Conservation (phyloP, 805 yeast species). For the Zygosaccharomyces bailii region DNA sequence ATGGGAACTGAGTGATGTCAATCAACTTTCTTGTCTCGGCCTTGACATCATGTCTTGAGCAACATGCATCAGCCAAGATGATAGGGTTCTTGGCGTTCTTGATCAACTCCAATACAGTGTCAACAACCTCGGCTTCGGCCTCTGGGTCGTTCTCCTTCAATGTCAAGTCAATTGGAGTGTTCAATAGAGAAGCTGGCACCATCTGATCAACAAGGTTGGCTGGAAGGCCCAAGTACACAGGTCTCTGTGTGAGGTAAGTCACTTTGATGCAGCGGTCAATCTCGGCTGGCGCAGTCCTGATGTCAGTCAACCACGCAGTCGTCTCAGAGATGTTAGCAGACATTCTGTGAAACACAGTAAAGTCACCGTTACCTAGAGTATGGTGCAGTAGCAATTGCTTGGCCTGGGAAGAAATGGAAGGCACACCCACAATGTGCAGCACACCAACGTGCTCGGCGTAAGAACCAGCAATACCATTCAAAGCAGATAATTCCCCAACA, state of each 20-base stretch:
- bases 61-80: slow-evolving; percentile 83
- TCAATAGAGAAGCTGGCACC: slow-evolving; percentile 55
- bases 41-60: slow-evolving; percentile 68
- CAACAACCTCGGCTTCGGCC: slow-evolving; percentile 62
- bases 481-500: too few species aligned
- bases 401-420: too few species aligned
- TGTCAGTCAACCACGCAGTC: too few species aligned
- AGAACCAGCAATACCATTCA: too few species aligned
- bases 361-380: too few species aligned
- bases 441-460: too few species aligned
- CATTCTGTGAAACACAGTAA: too few species aligned
- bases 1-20: slow-evolving; percentile 69
- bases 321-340: too few species aligned
- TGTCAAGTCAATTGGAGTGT: slow-evolving; percentile 61
- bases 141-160: slow-evolving; percentile 56
- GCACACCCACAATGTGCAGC: too few species aligned
- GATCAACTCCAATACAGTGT: slow-evolving; percentile 50
- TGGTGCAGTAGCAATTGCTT: too few species aligned
- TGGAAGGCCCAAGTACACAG: slow-evolving; percentile 79
- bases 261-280: slow-evolving; percentile 72
- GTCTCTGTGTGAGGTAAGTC: slow-evolving; percentile 70
- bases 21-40: slow-evolving; percentile 61
- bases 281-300: too few species aligned
- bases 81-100: slow-evolving; percentile 62
- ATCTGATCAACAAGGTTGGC: slow-evolving; percentile 69